Base-by-base conservation (phyloP, 2,329 filamentous ascomycete genomes). In the Tolypocladium guangdongense region DNA sequence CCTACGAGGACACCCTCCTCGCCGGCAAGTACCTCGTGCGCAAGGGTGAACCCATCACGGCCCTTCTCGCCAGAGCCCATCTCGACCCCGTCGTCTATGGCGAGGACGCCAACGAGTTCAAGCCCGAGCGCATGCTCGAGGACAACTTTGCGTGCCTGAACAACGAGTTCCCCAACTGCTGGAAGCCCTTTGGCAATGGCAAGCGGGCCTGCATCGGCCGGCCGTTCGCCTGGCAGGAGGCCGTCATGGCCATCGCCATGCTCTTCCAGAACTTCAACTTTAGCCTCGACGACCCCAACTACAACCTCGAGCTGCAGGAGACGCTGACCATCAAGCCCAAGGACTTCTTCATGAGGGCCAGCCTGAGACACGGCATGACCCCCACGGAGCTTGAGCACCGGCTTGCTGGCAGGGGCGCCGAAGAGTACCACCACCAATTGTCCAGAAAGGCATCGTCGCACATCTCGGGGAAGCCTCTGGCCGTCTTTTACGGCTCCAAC, bases 101-200 rank as follows among this genome's bases (percentile, higher is more conserved):
- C 0, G 75, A 79, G 0, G 83, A 87, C 55, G 83, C 84, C 1
- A 65, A 77, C 1, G 77, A 82, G 22, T 90, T 87, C 69, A 76
- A 74, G 52, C 87, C 87, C 0, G 87, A 90, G 63, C 75, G 86
- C 11, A 88, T 90, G 84, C 68, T 84, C 0, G 83, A 87, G 39
- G 84, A 83, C 16, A 75, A 78, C 27, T 90, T 89, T 60, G 74
- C 81, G 18, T 74, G 74, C 3, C 64, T 83, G 24, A 78, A 81
- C 55, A 78, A 80, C 30, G 74, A 87, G 7, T 84, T 81, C 33
- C 75, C 76, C 16, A 81, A 80, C 52, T 76, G 77, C 35, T 86
- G 81, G 83, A 87, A 87, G 68, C 85, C 87, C 3, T 91, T 90
- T 59, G 88, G 87, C 1, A 86, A 87, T 54, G 87, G 87, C 1